Conservation (phyloP, 2,329 filamentous ascomycete species). For the Hypoxylon rubiginosum region DNA sequence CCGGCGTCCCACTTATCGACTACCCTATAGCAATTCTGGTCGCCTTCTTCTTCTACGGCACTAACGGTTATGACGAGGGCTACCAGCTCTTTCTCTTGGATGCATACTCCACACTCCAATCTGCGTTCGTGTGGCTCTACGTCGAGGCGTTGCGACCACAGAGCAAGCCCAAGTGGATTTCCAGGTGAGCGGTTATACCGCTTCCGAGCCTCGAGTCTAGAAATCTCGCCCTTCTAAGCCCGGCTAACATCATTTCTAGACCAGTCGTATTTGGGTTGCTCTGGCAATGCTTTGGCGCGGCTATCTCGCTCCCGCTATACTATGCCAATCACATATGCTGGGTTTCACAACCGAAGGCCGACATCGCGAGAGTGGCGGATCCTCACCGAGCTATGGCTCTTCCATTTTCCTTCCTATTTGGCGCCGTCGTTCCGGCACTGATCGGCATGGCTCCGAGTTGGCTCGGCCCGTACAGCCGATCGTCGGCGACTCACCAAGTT, state of each 20-base stretch:
- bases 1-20: slow-evolving; percentile 45
- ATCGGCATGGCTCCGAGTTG: slow-evolving; percentile 45
- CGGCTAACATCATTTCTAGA: slow-evolving; percentile 27
- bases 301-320: slow-evolving; percentile 47
- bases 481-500: slow-evolving; percentile 41
- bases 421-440: slow-evolving; percentile 43
- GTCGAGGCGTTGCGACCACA: slow-evolving; percentile 42
- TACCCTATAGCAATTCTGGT: slow-evolving; percentile 45
- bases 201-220: background rate
- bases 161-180: slow-evolving; percentile 42
- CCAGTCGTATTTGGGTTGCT: slow-evolving; percentile 44
- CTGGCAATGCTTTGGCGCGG: slow-evolving; percentile 46
- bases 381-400: slow-evolving; percentile 37
- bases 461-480: slow-evolving; percentile 39
- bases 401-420: slow-evolving; percentile 45
- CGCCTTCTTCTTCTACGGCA: slow-evolving; percentile 48
- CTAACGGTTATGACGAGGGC: slow-evolving; percentile 43
- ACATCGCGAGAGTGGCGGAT: slow-evolving; percentile 35
- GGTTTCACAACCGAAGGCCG: slow-evolving; percentile 26
- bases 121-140: slow-evolving; percentile 49
- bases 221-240: background rate
- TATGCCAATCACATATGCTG: slow-evolving; percentile 45
- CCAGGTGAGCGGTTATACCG: slow-evolving; percentile 26
- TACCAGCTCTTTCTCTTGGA: slow-evolving; percentile 47
- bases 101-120: slow-evolving; percentile 45